phyloP scores from a whole-genome alignment of 2,329 filamentous ascomycete genomes.

The Clarireedia homoeocarpa region DNA sequence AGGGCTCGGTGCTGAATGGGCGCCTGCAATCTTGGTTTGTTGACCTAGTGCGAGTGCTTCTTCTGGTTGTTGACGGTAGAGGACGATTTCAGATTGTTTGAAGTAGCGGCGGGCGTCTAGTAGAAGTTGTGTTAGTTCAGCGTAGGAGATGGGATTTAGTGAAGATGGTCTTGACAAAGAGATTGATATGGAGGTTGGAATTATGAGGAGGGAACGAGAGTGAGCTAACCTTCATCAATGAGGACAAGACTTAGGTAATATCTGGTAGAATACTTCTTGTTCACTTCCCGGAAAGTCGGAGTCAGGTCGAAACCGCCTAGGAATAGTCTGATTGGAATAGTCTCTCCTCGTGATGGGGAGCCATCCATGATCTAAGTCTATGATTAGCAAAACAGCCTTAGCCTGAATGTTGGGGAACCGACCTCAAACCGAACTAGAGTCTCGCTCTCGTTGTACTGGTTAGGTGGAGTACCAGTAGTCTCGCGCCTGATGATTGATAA shows the following conservation, averaged over 20 bases:
- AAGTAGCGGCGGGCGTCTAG: slow-evolving; percentile 92
- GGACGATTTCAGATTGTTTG: slow-evolving; percentile 97
- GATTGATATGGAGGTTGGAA: too few species aligned
- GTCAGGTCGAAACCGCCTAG: slow-evolving; percentile 95
- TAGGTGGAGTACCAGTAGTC: slow-evolving; percentile 91
- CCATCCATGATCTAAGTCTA: slow-evolving; percentile 87
- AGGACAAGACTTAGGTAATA: slow-evolving; percentile 96
- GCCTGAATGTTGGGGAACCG: slow-evolving; percentile 18
- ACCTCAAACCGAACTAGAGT: slow-evolving; percentile 95
- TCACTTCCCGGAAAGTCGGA: slow-evolving; percentile 96
- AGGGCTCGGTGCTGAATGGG: slow-evolving; percentile 26
- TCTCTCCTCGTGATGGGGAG: slow-evolving; percentile 87
- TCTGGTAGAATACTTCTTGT: slow-evolving; percentile 98
- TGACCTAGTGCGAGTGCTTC: slow-evolving; percentile 32
- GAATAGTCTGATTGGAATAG: slow-evolving; percentile 94
- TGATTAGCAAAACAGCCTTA: neutral
- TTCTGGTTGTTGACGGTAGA: slow-evolving; percentile 75
- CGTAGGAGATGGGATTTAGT: slow-evolving; percentile 1
- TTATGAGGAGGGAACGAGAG: too few species aligned
- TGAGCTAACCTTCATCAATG: slow-evolving; percentile 73
- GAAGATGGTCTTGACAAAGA: neutral
- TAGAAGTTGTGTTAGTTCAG: neutral
- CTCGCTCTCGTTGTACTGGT: slow-evolving; percentile 99
- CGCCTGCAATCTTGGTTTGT: slow-evolving; percentile 29
- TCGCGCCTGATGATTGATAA: slow-evolving; percentile 94